Conservation (phyloP, 2,329 filamentous ascomycete species). For the Scortechinia acanthostroma region DNA sequence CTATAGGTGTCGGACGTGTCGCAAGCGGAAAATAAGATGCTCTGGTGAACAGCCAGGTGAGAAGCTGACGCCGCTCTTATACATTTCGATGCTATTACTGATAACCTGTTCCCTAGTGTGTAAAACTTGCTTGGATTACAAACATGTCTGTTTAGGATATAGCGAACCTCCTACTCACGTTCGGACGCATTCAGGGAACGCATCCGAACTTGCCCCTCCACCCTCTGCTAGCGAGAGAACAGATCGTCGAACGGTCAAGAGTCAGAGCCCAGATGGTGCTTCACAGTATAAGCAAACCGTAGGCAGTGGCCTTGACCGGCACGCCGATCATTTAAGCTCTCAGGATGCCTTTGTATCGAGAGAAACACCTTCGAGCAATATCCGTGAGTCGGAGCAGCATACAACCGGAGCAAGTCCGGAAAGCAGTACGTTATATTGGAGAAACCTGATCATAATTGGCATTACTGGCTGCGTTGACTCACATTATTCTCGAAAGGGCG, state of each 20-base stretch:
- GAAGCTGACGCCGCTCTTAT: background rate
- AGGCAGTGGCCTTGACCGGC: too few relatives aligned
- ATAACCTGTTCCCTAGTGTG: constrained; percentile 14
- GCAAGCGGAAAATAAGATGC: constrained; percentile 34
- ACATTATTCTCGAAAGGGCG: too few relatives aligned
- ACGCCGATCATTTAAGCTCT: too few relatives aligned
- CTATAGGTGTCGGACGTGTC: constrained; percentile 31
- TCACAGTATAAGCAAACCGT: background rate
- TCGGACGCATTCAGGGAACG: background rate
- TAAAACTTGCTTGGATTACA: constrained; percentile 32
- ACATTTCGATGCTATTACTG: background rate
- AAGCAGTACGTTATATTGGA: constrained; percentile 1
- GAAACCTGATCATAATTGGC: too few relatives aligned
- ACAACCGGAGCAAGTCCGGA: background rate
- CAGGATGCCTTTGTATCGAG: background rate
- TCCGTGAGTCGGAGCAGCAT: background rate
- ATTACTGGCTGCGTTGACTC: too few relatives aligned
- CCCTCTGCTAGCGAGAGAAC: background rate
- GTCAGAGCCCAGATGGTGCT: background rate
- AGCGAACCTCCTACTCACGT: constrained; percentile 11
- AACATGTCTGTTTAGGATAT: constrained; percentile 31
- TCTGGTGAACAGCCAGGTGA: constrained; percentile 30
- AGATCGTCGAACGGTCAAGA: background rate
- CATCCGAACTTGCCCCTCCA: background rate
- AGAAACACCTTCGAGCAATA: background rate